Evolutionary conservation across 1,284 basidiomycete species (phyloP), one percentile per base, ranked within the genome.

Genomic region (Paramarasmius palmivorus): DNA sequence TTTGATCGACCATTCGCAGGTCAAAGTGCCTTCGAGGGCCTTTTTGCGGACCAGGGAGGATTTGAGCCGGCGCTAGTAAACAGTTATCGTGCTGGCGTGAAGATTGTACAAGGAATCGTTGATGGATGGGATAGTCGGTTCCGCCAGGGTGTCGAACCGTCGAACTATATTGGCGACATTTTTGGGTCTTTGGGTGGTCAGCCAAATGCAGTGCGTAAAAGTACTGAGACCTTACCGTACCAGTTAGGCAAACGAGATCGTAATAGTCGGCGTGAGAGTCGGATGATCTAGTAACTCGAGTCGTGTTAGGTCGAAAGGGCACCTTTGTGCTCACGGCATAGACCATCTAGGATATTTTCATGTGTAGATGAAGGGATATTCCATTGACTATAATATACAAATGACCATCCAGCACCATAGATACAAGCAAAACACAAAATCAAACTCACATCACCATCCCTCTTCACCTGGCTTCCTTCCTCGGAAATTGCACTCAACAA

Each of bases 401-500:
- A 32, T 32, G 29, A 6, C 29, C 29, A 32, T 32, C 7, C 29
- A 32, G 29, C 12, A 32, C 12, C 29, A 6, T 6, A 32, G 29
- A 32, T 32, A 32, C 12, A 6, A 32, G 29, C 12, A 32, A 32
- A 32, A 32, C 29, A 32, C 6, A 32, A 32, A 12, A 32, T 32
- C 29, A 32, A 6, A 32, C 29, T 6, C 26, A n/a, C n/a, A n/a
- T n/a, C n/a, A 53, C 78, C 76, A 79, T 0, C 79, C 79, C 58
- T 81, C 79, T 57, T 81, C 74, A 0, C 77, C 77, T 4, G 37
- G 54, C 50, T 56, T 73, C 56, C 79, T 63, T 23, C 81, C 84
- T 52, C 76, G 72, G 65, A 82, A 91, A 63, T 92, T 92, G 61
- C 83, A 88, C 61, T 92, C 90, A 8, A 92, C 77, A 7, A 92